These are phyloP conservation scores for Cladobotryum mycophilum DNA, from an alignment of 2,329 filamentous ascomycete species.

Conservation along the genomic window DNA sequence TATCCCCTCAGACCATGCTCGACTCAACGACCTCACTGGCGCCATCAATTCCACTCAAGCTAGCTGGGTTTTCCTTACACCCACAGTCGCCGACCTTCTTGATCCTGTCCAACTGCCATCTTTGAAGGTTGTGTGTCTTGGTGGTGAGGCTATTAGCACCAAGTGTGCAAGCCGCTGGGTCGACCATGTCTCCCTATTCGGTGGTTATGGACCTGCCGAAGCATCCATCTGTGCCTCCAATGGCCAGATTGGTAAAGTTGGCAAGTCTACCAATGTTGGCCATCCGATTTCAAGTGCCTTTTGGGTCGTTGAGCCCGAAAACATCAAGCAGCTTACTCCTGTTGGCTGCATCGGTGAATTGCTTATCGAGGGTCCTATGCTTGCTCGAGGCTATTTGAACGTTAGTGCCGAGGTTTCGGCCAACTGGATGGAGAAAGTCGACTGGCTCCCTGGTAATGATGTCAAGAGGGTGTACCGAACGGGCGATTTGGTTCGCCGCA, in stretches of 20 bases:
- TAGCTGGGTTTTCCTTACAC: conserved; percentile 13
- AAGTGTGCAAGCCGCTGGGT: conserved; percentile 7
- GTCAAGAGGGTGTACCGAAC: conserved; percentile 7
- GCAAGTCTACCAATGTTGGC: conserved; percentile 10
- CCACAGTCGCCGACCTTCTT: conserved; percentile 15
- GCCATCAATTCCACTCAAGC: conserved; percentile 3
- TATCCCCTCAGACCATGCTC: conserved; percentile 11
- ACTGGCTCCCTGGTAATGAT: conserved; percentile 6
- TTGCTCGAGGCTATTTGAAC: conserved; percentile 15
- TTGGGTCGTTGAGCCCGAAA: conserved; percentile 16
- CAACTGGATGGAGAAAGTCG: conserved; percentile 11
- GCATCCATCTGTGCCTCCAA: conserved; percentile 9
- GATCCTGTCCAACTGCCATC: conserved; percentile 3
- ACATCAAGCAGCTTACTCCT: conserved; percentile 12
- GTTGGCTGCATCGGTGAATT: conserved; percentile 17
- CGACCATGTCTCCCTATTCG: not conserved
- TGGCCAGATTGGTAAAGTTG: conserved; percentile 1
- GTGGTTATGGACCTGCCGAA: conserved; percentile 10
- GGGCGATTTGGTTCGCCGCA: conserved; percentile 10
- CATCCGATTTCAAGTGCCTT: conserved; percentile 8
- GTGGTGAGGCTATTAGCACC: conserved; percentile 9
- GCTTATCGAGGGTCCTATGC: conserved; percentile 16
- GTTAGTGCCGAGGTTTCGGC: conserved; percentile 12
- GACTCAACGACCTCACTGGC: conserved; percentile 1
- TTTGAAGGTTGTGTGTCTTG: conserved; percentile 8